Conservation (phyloP, 2,329 filamentous ascomycete genomes). For the Arachnopeziza araneosa region DNA sequence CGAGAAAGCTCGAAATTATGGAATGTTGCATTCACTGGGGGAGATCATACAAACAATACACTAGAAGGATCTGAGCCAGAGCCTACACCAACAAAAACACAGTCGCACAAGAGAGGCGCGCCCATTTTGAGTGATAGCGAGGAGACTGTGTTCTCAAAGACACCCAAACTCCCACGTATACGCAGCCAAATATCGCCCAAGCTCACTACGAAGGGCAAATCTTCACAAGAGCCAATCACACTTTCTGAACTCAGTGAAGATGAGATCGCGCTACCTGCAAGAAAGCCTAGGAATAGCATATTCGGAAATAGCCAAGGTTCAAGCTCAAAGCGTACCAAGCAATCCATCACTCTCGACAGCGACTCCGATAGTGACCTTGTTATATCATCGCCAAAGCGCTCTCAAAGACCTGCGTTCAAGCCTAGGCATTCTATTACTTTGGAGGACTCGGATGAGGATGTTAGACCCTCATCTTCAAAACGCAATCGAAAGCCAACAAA, state of each 20-base stretch:
- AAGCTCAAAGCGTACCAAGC: background rate
- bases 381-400: conserved; percentile 11
- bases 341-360: background rate
- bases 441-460: conserved; percentile 14
- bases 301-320: background rate
- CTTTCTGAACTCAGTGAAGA: background rate
- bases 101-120: background rate
- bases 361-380: conserved; percentile 8
- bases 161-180: background rate
- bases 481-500: conserved; percentile 4
- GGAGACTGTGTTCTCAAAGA: background rate
- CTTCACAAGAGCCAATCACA: background rate
- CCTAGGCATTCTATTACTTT: background rate
- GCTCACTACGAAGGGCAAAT: background rate
- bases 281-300: background rate
- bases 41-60: background rate
- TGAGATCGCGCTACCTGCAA: background rate
- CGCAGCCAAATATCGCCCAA: background rate
- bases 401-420: conserved; percentile 5
- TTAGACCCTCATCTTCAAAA: conserved; percentile 16
- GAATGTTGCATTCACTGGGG: background rate
- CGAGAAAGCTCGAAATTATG: background rate
- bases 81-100: background rate
- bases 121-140: background rate
- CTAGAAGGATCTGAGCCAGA: background rate